A percentile compares a stretch with the other conserved stretches of the same genome.
phyloP scores from a whole-genome alignment of 1,284 basidiomycete genomes.

The Papiliotrema terrestris region DNA sequence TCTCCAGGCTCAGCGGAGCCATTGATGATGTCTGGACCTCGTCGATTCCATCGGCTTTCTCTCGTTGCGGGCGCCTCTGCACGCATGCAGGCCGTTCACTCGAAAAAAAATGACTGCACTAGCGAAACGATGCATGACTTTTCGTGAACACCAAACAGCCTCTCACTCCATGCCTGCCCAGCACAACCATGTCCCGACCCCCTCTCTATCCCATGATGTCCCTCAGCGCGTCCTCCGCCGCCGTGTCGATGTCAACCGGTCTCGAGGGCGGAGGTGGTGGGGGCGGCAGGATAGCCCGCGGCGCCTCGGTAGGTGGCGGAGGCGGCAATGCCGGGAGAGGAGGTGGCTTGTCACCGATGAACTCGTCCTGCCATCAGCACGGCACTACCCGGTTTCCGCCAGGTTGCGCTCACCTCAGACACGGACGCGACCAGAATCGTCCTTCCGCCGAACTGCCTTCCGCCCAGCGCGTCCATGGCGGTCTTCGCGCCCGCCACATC shows the following conservation, averaged over 20 bases:
- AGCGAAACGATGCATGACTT: too few relatives aligned
- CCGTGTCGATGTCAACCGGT: conserved; percentile 31
- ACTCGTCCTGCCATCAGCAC: conserved; percentile 38
- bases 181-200: background rate
- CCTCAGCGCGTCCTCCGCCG: conserved; percentile 33
- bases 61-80: too few relatives aligned
- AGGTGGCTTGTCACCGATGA: conserved; percentile 26
- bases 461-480: conserved; percentile 80
- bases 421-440: conserved; percentile 62
- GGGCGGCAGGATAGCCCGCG: conserved; percentile 2
- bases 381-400: background rate
- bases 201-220: conserved; percentile 29
- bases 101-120: too few relatives aligned
- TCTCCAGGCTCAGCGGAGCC: too few relatives aligned
- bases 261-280: conserved; percentile 25
- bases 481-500: conserved; percentile 60
- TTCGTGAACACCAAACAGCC: too few relatives aligned
- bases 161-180: background rate
- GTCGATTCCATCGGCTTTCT: too few relatives aligned
- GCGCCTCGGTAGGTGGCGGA: conserved; percentile 17
- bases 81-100: too few relatives aligned
- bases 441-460: conserved; percentile 84
- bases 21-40: too few relatives aligned
- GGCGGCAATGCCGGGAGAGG: conserved; percentile 34
- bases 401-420: conserved; percentile 35